A percentile compares a stretch with the other conserved stretches of the same genome.
Evolutionary conservation across 2,329 filamentous ascomycete genomes (phyloP).

Genomic region (Exophiala viscosa): DNA sequence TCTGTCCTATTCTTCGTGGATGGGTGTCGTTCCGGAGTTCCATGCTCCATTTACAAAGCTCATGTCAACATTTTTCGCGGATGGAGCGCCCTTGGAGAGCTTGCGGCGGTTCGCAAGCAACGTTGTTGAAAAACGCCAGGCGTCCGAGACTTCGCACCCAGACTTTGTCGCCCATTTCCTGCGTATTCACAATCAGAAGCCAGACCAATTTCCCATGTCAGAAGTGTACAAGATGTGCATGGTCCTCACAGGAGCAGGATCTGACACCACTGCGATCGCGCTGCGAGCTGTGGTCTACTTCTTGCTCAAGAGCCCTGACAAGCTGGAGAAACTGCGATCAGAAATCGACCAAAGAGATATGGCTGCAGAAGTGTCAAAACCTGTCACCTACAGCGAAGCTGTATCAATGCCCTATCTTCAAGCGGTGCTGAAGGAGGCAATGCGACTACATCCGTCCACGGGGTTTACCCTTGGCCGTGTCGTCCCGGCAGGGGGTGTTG

Average conservation of each 20-base stretch:
- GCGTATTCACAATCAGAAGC: not conserved
- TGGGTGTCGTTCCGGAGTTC: slow-evolving; percentile 40
- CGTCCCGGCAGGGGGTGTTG: slow-evolving; percentile 41
- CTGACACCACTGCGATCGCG: slow-evolving; percentile 31
- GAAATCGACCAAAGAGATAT: not conserved
- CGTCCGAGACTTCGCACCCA: not conserved
- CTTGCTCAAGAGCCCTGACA: not conserved
- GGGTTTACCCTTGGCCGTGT: slow-evolving; percentile 49
- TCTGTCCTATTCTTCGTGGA: slow-evolving; percentile 55
- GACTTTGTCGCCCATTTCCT: not conserved
- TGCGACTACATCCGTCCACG: slow-evolving; percentile 49
- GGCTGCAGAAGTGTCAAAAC: not conserved
- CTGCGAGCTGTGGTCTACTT: slow-evolving; percentile 31
- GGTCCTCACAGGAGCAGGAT: slow-evolving; percentile 38
- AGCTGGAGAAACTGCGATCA: not conserved
- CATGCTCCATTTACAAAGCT: slow-evolving; percentile 36
- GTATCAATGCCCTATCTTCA: slow-evolving; percentile 41
- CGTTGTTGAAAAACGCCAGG: not conserved
- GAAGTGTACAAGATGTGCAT: slow-evolving; percentile 1
- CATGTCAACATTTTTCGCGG: not conserved
- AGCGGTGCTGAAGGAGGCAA: slow-evolving; percentile 50
- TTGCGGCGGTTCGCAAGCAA: not conserved
- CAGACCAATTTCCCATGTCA: not conserved
- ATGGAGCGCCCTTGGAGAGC: not conserved
- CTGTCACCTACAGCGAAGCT: slow-evolving; percentile 3